These are phyloP conservation scores for Amaranthus hypochondriacus DNA, from an alignment of 148 eudicot genomes.

Conservation along the genomic window DNA sequence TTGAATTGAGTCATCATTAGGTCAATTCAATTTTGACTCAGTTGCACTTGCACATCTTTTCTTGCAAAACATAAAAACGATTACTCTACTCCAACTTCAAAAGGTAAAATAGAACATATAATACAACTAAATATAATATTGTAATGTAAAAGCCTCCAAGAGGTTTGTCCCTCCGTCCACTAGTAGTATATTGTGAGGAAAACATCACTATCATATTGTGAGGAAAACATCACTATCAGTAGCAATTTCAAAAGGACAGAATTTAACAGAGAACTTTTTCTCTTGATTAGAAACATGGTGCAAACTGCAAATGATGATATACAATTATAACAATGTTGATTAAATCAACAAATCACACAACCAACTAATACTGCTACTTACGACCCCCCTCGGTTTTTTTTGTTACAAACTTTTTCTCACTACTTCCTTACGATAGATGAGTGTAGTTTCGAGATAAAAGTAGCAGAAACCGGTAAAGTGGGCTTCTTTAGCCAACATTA, in stretches of 20 bases:
- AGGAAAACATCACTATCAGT: conserved; percentile 5
- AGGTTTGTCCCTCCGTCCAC: not conserved
- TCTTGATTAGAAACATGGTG: not conserved
- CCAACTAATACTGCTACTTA: not conserved
- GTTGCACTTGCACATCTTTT: no score
- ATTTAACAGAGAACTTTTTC: conserved; percentile 12
- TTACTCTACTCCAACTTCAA: no score
- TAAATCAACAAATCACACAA: conserved; percentile 1
- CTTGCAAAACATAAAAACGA: no score
- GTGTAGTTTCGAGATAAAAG: conserved; percentile 15
- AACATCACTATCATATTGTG: conserved; percentile 4
- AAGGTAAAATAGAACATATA: conserved; percentile 14
- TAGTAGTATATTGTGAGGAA: not conserved
- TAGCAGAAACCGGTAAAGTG: conserved; percentile 10
- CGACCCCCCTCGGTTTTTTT: conserved; percentile 9
- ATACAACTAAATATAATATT: conserved; percentile 13
- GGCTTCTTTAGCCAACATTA: conserved; percentile 2
- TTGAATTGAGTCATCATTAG: no score
- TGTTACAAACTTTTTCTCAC: conserved; percentile 15
- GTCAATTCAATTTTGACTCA: no score
- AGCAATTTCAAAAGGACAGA: conserved; percentile 7
- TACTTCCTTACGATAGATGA: conserved; percentile 5
- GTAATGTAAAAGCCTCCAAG: conserved; percentile 10
- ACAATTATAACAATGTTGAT: conserved; percentile 16
- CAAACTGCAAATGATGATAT: not conserved